Evolutionary conservation across 202 grass and related monocot genomes (phyloP).

Genomic region (Bolboschoenoplectus hybrid): DNA sequence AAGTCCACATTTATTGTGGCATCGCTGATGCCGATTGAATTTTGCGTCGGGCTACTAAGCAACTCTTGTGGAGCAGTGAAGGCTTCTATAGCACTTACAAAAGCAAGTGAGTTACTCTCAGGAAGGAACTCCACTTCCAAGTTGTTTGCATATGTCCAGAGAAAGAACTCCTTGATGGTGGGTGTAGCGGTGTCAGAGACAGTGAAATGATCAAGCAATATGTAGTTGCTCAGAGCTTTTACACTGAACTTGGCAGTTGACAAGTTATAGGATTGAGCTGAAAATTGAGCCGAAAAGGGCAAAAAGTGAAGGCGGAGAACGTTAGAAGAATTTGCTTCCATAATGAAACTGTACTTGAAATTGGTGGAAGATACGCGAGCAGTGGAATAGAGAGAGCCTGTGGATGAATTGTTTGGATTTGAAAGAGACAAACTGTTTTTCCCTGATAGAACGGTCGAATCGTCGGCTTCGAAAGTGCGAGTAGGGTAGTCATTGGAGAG

Average conservation of each 20-base stretch:
- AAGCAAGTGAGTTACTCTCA: conserved; percentile 39
- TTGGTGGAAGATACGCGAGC: conserved; percentile 37
- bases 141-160: conserved; percentile 33
- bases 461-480: conserved; percentile 48
- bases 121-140: conserved; percentile 54
- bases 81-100: conserved; percentile 76
- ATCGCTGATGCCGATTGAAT: neutral
- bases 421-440: neutral
- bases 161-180: conserved; percentile 68
- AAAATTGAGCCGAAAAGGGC: conserved; percentile 46
- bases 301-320: conserved; percentile 83
- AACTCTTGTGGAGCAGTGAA: conserved; percentile 62
- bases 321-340: conserved; percentile 22
- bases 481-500: conserved; percentile 27
- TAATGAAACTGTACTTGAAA: conserved; percentile 41
- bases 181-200: conserved; percentile 34
- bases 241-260: conserved; percentile 49
- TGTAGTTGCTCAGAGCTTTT: conserved; percentile 33
- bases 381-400: conserved; percentile 51
- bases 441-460: neutral
- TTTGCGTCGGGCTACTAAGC: neutral
- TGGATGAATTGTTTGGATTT: conserved; percentile 11
- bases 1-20: neutral
- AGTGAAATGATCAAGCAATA: conserved; percentile 47
- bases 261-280: conserved; percentile 26